phyloP scores from a whole-genome alignment of 2,329 filamentous ascomycete species.

The Tolypocladium amazonense region DNA sequence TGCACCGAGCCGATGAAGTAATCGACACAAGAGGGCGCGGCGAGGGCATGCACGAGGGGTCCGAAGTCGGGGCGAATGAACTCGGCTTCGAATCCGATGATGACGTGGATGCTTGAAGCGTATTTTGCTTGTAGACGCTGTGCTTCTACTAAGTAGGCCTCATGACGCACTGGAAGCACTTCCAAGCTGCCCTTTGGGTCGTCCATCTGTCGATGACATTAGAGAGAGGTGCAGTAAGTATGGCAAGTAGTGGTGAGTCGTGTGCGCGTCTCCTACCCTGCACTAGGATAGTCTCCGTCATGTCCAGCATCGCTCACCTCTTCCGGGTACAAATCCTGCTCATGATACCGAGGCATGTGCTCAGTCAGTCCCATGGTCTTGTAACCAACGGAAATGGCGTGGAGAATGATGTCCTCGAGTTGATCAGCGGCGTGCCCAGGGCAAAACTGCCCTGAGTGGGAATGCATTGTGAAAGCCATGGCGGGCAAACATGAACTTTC shows the following conservation, averaged over 20 bases:
- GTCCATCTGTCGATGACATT: conserved; percentile 27
- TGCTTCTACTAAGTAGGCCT: conserved; percentile 68
- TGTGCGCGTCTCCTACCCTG: neutral
- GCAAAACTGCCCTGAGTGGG: conserved; percentile 96
- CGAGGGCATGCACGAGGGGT: conserved; percentile 49
- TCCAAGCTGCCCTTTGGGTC: conserved; percentile 37
- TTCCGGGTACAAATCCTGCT: conserved; percentile 80
- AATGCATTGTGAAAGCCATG: conserved; percentile 98
- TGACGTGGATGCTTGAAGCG: conserved; percentile 57
- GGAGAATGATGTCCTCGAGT: conserved; percentile 72
- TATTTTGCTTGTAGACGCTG: conserved; percentile 61
- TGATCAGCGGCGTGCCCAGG: conserved; percentile 75
- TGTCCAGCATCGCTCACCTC: conserved; percentile 44
- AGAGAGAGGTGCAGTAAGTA: neutral
- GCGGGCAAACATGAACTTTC: neutral
- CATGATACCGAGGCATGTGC: conserved; percentile 76
- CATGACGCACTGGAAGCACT: conserved; percentile 44
- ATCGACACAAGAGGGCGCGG: conserved; percentile 56
- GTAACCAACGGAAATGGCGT: conserved; percentile 70
- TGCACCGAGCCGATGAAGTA: conserved; percentile 92
- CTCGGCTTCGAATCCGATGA: conserved; percentile 88
- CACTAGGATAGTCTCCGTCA: conserved; percentile 7
- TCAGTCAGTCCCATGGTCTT: conserved; percentile 81
- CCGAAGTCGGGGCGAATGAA: conserved; percentile 67
- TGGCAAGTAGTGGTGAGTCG: neutral